Percentiles rank a stretch among this genome's conserved stretches.
Evolutionary conservation across 1,139 yeast species (phyloP).

Genomic region (Kodamaea suecica): DNA sequence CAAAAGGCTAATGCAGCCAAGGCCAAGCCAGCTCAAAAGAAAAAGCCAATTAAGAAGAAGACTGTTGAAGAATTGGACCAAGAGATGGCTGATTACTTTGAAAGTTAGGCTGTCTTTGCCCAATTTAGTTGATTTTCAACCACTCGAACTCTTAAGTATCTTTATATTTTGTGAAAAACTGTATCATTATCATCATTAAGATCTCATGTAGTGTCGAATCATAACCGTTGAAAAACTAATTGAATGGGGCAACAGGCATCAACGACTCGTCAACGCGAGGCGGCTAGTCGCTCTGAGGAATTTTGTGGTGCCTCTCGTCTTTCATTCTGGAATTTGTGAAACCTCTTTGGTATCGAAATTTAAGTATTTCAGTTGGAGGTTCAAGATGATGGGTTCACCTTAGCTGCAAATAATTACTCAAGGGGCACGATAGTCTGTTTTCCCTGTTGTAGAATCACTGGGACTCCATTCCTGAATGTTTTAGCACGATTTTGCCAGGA

Average conservation of each 20-base stretch:
- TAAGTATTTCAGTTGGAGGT: no score
- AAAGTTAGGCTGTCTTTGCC: conserved; percentile 9
- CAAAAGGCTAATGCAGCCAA: conserved; percentile 19
- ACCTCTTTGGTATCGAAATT: no score
- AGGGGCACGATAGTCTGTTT: no score
- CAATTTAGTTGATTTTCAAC: neutral
- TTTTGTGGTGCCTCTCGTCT: neutral
- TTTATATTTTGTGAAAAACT: no score
- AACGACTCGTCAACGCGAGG: conserved; percentile 2
- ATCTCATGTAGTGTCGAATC: neutral
- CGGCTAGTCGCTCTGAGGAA: neutral
- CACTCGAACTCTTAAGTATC: neutral
- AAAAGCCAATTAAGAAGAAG: conserved; percentile 48
- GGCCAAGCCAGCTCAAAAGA: conserved; percentile 16
- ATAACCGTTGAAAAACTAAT: neutral
- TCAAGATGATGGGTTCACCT: no score
- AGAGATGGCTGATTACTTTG: conserved; percentile 87
- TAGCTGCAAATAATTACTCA: no score
- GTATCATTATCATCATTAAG: neutral
- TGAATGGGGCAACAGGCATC: neutral
- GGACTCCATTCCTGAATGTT: no score
- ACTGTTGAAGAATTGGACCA: conserved; percentile 88
- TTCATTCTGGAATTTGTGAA: no score
- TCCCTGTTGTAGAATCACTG: no score
- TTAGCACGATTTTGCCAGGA: no score